phyloP scores from a whole-genome alignment of 768 basidiomycete genomes.

The Tylopilus cervinicoccineus region DNA sequence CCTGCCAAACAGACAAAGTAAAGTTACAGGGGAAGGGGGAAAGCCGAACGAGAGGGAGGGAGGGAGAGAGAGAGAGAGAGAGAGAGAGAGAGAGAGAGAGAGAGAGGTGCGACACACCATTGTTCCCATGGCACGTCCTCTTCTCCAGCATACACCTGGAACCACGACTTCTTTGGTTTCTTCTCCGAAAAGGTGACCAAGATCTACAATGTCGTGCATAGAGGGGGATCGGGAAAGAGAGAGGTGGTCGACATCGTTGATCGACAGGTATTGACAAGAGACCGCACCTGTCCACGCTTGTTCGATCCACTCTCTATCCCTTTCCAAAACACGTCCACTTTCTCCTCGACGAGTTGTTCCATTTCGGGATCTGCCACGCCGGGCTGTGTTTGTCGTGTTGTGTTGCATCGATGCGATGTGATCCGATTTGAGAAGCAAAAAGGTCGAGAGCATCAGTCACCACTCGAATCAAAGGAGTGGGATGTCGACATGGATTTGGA shows the following conservation, averaged over 20 bases:
- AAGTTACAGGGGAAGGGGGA: too few relatives aligned
- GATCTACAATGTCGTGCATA: slow-evolving; percentile 37
- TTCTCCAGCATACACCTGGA: slow-evolving; percentile 63
- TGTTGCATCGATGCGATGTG: too few relatives aligned
- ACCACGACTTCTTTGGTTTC: slow-evolving; percentile 75
- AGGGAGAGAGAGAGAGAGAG: too few relatives aligned
- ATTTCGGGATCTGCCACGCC: slow-evolving; percentile 73
- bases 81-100: neutral
- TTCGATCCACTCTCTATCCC: slow-evolving; percentile 59
- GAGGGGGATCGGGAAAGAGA: neutral
- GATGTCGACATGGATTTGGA: neutral
- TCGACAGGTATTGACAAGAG: neutral
- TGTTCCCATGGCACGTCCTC: slow-evolving; percentile 88
- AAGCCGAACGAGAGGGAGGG: too few relatives aligned
- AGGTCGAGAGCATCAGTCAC: neutral
- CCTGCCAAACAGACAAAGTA: too few relatives aligned
- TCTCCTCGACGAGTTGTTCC: slow-evolving; percentile 67
- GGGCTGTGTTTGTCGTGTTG: slow-evolving; percentile 44
- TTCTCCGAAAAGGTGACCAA: slow-evolving; percentile 74
- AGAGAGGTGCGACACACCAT: slow-evolving; percentile 46
- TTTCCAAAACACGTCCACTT: slow-evolving; percentile 77
- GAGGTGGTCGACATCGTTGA: slow-evolving; percentile 26
- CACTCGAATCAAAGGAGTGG: neutral
- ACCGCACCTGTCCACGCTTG: slow-evolving; percentile 64
- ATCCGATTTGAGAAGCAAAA: neutral